Conservation (phyloP, 192 early-diverging fungal species). For the Neocallimastix lanati region DNA sequence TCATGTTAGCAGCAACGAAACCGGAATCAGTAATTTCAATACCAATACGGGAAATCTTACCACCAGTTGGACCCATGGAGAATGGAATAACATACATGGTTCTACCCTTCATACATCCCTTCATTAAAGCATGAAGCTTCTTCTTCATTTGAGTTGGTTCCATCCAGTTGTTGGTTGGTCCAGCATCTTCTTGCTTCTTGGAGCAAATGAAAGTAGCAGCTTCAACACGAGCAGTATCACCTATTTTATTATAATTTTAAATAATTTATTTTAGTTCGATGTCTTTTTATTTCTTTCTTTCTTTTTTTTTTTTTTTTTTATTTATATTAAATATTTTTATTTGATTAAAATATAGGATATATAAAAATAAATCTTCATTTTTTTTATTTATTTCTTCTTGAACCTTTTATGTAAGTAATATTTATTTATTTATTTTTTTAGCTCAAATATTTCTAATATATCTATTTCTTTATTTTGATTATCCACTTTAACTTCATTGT, state of each 20-base stretch:
- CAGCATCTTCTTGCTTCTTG: slow-evolving; percentile 4
- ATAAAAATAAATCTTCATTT: no score
- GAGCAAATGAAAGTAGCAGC: slow-evolving; percentile 7
- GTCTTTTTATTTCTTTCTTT: no score
- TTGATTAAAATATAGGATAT: no score
- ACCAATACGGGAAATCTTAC: neutral
- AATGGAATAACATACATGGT: slow-evolving; percentile 8
- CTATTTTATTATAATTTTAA: neutral
- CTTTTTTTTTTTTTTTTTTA: no score
- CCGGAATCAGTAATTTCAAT: slow-evolving; percentile 5
- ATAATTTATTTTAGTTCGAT: neutral
- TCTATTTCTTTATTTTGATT: no score
- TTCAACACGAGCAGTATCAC: slow-evolving; percentile 3
- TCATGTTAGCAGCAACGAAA: slow-evolving; percentile 5
- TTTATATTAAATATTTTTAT: no score
- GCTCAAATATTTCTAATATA: no score
- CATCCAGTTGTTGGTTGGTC: slow-evolving; percentile 9
- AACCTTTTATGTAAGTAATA: no score
- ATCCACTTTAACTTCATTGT: no score
- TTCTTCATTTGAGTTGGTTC: slow-evolving; percentile 3
- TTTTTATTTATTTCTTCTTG: no score
- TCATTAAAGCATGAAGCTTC: slow-evolving; percentile 4
- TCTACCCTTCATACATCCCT: slow-evolving; percentile 7
- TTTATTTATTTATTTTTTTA: no score
- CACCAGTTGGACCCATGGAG: slow-evolving; percentile 5